Evolutionary conservation across 768 basidiomycete genomes (phyloP), one percentile per base, ranked within the genome.

Genomic region (Saitozyma podzolica): DNA sequence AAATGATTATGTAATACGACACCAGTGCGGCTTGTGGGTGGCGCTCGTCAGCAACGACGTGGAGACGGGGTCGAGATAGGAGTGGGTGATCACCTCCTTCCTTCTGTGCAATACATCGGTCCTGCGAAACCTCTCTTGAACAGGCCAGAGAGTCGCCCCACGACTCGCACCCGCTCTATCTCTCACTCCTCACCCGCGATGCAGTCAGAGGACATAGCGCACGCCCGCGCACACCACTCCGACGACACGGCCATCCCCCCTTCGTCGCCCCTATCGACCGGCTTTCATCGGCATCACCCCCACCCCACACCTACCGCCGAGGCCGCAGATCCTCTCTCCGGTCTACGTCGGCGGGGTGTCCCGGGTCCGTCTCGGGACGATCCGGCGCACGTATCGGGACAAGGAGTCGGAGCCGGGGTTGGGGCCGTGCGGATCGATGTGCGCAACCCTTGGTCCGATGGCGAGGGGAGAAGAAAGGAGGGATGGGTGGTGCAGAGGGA

Each of bases 391-490:
- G n/a, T n/a, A n/a, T n/a, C n/a, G n/a, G n/a, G n/a, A n/a, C n/a
- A n/a, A 2, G n/a, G 13, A 11, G 45, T 17, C n/a, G 45, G 45
- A 4, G 47, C 9, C 16, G 52, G 13, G 3, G 51, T 49, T 2
- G 65, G 61, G 29, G 40, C 43, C 17, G 54, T 69, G 20, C 56
- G 67, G 8, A 65, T 75, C 37, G 59, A 58, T 16, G 65, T 75
- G 3, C 56, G 63, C 19, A 70, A 69, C 8, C 71, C 74, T 1
- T 70, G 60, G 42, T 62, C 53, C 10, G 70, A 75, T 53, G 37
- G 41, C 19, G 59, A 45, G n/a, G 48, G 56, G 16, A 64, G 66
- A 50, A 67, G 61, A 65, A 70, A 69, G 62, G 71, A 73, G 55
- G 69, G 67, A 2, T 57, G 54, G 41, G 41, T 45, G 1, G 47